These are phyloP conservation scores for Aureobasidium sp. DNA, from an alignment of 2,329 filamentous ascomycete genomes.

Conservation along the genomic window DNA sequence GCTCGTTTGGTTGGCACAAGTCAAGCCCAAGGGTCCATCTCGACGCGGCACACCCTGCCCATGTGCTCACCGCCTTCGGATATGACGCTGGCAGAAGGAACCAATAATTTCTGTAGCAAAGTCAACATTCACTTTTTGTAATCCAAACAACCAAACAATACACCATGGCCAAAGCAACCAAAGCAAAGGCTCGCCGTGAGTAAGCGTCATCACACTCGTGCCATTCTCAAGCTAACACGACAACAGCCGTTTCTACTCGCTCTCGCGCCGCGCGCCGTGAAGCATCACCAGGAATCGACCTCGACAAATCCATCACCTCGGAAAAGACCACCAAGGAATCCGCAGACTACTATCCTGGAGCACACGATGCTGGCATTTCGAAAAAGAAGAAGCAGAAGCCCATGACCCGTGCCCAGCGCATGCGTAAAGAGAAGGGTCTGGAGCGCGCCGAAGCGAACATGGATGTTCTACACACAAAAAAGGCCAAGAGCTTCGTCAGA, in stretches of 20 bases:
- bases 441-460: conserved; percentile 47
- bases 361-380: conserved; percentile 58
- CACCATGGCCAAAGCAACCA: conserved; percentile 38
- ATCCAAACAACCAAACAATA: neutral
- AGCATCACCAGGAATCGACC: conserved; percentile 59
- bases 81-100: neutral
- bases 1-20: neutral
- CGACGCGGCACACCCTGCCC: neutral
- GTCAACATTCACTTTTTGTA: neutral
- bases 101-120: neutral
- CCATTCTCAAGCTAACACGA: neutral
- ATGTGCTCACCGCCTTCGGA: neutral
- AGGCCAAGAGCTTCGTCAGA: conserved; percentile 42
- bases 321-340: conserved; percentile 43
- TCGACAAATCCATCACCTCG: conserved; percentile 62
- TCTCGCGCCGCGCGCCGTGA: conserved; percentile 68
- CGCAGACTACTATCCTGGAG: conserved; percentile 47
- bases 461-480: conserved; percentile 48
- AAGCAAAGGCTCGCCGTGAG: conserved; percentile 31
- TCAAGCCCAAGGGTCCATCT: neutral
- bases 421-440: conserved; percentile 45
- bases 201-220: neutral
- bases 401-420: conserved; percentile 43
- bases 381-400: conserved; percentile 56
- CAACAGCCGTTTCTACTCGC: conserved; percentile 53